Conservation (phyloP, 2,329 filamentous ascomycete species). For the Fusarium kyushuense region DNA sequence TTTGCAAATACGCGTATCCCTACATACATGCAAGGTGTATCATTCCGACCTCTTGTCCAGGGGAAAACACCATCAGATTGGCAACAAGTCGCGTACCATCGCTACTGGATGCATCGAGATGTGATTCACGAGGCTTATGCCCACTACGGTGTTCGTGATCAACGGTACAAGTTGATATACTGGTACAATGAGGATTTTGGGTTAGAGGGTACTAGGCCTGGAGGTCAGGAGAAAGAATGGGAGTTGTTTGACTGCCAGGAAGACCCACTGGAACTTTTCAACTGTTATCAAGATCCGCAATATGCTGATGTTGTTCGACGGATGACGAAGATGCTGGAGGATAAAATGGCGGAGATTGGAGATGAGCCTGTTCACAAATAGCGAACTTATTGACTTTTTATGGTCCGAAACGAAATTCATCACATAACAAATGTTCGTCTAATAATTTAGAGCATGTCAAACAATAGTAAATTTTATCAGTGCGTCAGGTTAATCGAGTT, state of each 20-base stretch:
- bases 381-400: too few species aligned
- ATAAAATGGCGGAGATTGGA: conserved; percentile 65
- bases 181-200: conserved; percentile 66
- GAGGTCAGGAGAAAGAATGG: conserved; percentile 56
- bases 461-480: too few species aligned
- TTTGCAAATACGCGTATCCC: conserved; percentile 57
- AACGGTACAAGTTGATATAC: conserved; percentile 67
- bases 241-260: not conserved
- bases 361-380: conserved; percentile 57
- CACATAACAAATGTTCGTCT: too few species aligned
- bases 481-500: too few species aligned
- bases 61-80: conserved; percentile 57
- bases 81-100: conserved; percentile 66
- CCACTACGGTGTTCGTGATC: conserved; percentile 65
- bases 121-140: conserved; percentile 62
- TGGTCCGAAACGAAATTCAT: too few species aligned
- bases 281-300: conserved; percentile 57
- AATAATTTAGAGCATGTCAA: too few species aligned
- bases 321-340: conserved; percentile 59
- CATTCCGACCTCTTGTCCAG: conserved; percentile 56
- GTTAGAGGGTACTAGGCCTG: conserved; percentile 57
- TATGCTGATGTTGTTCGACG: conserved; percentile 54
- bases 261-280: conserved; percentile 54
- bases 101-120: conserved; percentile 69
- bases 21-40: conserved; percentile 64